Evolutionary conservation across 2,329 filamentous ascomycete species (phyloP).

Genomic region (Ophiostoma himal-ulmi): DNA sequence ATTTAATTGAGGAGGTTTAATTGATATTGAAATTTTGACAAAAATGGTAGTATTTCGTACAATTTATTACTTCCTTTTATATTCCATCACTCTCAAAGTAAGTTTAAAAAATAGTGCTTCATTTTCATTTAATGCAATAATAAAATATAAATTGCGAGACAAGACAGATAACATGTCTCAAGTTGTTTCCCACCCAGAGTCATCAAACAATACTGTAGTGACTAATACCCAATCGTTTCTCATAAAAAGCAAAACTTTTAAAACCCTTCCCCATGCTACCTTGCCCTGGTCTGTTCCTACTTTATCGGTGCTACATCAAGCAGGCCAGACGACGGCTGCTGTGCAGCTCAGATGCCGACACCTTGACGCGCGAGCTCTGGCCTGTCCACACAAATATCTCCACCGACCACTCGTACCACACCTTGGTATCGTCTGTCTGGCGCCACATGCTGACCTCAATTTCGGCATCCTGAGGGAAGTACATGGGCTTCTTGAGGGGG

Average conservation of each 20-base stretch:
- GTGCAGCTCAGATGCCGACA: slow-evolving; percentile 61
- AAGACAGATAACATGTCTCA: neutral
- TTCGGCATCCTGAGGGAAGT: slow-evolving; percentile 77
- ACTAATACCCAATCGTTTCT: neutral
- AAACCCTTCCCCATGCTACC: neutral
- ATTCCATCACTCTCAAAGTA: too few species aligned
- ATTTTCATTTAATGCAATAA: neutral
- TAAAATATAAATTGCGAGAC: neutral
- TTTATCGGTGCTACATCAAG: slow-evolving; percentile 50
- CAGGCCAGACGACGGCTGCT: slow-evolving; percentile 65
- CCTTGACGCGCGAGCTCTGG: slow-evolving; percentile 56
- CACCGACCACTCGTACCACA: slow-evolving; percentile 98
- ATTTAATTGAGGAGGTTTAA: too few species aligned
- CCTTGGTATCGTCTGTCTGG: slow-evolving; percentile 87
- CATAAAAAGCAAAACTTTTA: slow-evolving; percentile 12
- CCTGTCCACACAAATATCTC: slow-evolving; percentile 69
- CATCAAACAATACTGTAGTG: neutral
- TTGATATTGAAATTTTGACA: too few species aligned
- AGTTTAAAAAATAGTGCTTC: neutral
- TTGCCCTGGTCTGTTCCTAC: neutral
- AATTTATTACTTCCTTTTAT: too few species aligned
- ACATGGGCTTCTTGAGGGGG: slow-evolving; percentile 83
- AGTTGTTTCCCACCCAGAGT: neutral
- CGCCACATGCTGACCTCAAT: slow-evolving; percentile 92
- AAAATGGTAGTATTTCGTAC: too few species aligned